Evolutionary conservation across 140 eudicot species (phyloP).

Genomic region (Bidens hawaiensis): DNA sequence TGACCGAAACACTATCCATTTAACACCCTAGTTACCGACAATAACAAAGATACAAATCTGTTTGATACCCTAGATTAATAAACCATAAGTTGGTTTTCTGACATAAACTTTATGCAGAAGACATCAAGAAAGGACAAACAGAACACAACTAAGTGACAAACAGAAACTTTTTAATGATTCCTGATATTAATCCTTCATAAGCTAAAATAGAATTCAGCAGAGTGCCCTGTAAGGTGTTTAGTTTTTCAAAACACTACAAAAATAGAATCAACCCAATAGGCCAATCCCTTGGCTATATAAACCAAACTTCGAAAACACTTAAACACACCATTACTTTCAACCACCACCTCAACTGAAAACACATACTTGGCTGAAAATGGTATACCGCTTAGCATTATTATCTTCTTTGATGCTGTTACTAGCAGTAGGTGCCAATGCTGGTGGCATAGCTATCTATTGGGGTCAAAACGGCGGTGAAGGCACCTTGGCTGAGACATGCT

Average conservation of each 20-base stretch:
- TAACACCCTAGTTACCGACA: background rate
- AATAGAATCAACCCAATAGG: background rate
- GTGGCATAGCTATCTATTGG: conserved; percentile 55
- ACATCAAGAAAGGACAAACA: conserved; percentile 23
- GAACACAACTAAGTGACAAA: background rate
- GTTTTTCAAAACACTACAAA: background rate
- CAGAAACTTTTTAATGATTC: conserved; percentile 1
- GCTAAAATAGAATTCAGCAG: conserved; percentile 13
- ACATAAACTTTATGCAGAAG: background rate
- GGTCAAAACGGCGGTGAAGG: conserved; percentile 56
- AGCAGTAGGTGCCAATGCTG: conserved; percentile 24
- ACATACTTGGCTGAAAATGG: conserved; percentile 11
- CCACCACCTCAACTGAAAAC: background rate
- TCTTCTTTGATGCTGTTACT: conserved; percentile 21
- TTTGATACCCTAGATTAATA: background rate
- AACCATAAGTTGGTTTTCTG: background rate
- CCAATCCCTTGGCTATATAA: conserved; percentile 16
- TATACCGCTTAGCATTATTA: conserved; percentile 7
- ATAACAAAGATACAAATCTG: background rate
- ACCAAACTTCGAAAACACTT: conserved; percentile 4
- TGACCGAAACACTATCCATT: background rate
- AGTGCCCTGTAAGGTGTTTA: conserved; percentile 19
- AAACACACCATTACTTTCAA: background rate
- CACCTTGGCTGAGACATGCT: conserved; percentile 40
- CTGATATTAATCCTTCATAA: conserved; percentile 6